Conservation (phyloP, 768 basidiomycete genomes). For the Guyanaporus albipodus region DNA sequence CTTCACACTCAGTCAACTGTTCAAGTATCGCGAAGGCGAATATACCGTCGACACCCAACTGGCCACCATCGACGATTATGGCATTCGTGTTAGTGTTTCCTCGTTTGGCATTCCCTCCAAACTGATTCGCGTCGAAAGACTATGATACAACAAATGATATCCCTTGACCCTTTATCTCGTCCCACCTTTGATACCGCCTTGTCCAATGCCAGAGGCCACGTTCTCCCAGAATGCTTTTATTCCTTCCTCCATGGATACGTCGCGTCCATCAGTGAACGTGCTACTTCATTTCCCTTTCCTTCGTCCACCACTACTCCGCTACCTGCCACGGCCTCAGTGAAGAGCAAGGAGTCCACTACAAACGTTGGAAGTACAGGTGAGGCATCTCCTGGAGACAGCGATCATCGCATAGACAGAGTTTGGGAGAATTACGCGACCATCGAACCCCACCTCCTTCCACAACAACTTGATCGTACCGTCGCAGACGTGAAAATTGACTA, state of each 20-base stretch:
- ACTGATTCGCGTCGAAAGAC: conserved; percentile 45
- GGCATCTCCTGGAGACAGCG: conserved; percentile 74
- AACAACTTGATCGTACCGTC: conserved; percentile 38
- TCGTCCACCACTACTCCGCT: conserved; percentile 25
- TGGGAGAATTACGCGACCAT: conserved; percentile 86
- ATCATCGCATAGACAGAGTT: conserved; percentile 75
- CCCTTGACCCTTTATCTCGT: conserved; percentile 68
- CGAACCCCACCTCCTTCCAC: conserved; percentile 59
- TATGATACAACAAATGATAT: conserved; percentile 88
- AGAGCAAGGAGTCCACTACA: conserved; percentile 12
- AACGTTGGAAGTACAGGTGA: conserved; percentile 22
- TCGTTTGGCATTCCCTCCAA: neutral
- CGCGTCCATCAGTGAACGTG: conserved; percentile 69
- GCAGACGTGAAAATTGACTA: conserved; percentile 59
- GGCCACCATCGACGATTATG: conserved; percentile 71
- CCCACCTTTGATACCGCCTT: conserved; percentile 81
- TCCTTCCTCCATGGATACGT: conserved; percentile 92
- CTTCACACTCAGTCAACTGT: conserved; percentile 92
- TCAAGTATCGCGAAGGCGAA: conserved; percentile 89
- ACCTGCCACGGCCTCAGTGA: conserved; percentile 27
- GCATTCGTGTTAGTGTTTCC: conserved; percentile 63
- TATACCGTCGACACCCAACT: conserved; percentile 71
- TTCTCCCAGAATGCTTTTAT: conserved; percentile 93
- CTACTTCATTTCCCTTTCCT: conserved; percentile 43
- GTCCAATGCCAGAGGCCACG: conserved; percentile 65